A percentile compares a stretch with the other conserved stretches of the same genome.
Evolutionary conservation across 148 eudicot genomes (phyloP).

Genomic region (Agrostemma githago): DNA sequence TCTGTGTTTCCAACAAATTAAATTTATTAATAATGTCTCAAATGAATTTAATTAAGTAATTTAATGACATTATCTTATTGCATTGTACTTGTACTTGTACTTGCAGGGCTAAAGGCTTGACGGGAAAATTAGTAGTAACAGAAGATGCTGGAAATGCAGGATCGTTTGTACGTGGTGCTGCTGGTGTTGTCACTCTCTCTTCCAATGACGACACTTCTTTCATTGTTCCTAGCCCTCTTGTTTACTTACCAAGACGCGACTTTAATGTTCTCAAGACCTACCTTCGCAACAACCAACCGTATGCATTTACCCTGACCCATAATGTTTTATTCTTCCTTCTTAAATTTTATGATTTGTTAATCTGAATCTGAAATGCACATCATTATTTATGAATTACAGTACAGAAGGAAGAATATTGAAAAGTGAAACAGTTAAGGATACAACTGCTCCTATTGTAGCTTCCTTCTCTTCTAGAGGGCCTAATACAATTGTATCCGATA

Average conservation of each 20-base stretch:
- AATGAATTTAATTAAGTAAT: not conserved
- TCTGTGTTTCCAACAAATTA: no score
- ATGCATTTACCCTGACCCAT: no score
- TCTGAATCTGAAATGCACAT: not conserved
- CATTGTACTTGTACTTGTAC: no score
- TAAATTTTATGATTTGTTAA: not conserved
- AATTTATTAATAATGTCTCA: not conserved
- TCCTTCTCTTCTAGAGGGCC: constrained; percentile 11
- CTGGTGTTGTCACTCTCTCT: not conserved
- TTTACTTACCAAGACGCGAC: not conserved
- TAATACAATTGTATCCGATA: not conserved
- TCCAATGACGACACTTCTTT: not conserved
- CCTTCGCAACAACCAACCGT: not conserved
- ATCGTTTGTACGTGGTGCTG: not conserved
- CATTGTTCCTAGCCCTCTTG: constrained; percentile 5
- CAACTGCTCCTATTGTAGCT: constrained; percentile 2
- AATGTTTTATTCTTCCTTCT: not conserved
- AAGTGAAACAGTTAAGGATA: not conserved
- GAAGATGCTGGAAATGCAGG: not conserved
- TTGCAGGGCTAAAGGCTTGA: not conserved
- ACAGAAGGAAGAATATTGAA: not conserved
- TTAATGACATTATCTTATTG: not conserved
- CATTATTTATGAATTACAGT: not conserved
- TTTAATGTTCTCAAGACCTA: not conserved
- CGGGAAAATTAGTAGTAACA: not conserved